A percentile compares a stretch with the other conserved stretches of the same genome.
Conservation (phyloP, 192 early-diverging fungal genomes). For the Dimargaris verticillata region DNA sequence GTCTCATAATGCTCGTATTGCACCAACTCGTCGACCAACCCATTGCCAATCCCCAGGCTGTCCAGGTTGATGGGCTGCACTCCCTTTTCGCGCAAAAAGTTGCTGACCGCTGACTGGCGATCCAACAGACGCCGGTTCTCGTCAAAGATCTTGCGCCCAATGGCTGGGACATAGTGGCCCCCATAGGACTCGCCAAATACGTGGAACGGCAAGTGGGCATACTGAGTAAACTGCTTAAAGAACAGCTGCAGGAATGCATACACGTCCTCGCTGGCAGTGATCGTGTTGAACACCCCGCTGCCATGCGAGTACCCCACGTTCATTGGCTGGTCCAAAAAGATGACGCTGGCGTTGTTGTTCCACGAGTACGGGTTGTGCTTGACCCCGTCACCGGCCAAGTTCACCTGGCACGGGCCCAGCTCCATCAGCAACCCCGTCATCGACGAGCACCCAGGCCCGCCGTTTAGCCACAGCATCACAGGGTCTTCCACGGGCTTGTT, state of each 20-base stretch:
- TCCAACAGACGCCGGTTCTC: conserved; percentile 30
- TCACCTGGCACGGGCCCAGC: conserved; percentile 73
- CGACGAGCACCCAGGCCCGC: conserved; percentile 71
- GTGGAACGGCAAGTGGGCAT: conserved; percentile 60
- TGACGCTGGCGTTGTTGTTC: conserved; percentile 79
- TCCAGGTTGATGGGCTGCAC: conserved; percentile 49
- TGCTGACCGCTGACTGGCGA: background rate
- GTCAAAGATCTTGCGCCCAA: conserved; percentile 62
- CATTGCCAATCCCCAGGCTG: conserved; percentile 79
- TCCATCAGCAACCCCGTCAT: conserved; percentile 69
- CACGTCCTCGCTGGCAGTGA: conserved; percentile 67
- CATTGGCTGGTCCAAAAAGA: conserved; percentile 77
- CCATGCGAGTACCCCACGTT: conserved; percentile 88
- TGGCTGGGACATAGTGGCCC: conserved; percentile 90
- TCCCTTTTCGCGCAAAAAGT: conserved; percentile 16
- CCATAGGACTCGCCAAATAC: conserved; percentile 77
- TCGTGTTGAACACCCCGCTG: conserved; percentile 46
- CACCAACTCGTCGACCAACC: conserved; percentile 68
- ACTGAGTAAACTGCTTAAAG: conserved; percentile 73
- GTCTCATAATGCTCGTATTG: conserved; percentile 81
- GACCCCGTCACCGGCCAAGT: conserved; percentile 50
- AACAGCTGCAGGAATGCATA: conserved; percentile 89
- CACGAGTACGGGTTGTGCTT: conserved; percentile 60
- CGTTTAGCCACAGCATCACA: conserved; percentile 60
- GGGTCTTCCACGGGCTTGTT: conserved; percentile 49